These are phyloP conservation scores for Cryphonectria radicalis DNA, from an alignment of 2,329 filamentous ascomycete genomes.

Conservation along the genomic window DNA sequence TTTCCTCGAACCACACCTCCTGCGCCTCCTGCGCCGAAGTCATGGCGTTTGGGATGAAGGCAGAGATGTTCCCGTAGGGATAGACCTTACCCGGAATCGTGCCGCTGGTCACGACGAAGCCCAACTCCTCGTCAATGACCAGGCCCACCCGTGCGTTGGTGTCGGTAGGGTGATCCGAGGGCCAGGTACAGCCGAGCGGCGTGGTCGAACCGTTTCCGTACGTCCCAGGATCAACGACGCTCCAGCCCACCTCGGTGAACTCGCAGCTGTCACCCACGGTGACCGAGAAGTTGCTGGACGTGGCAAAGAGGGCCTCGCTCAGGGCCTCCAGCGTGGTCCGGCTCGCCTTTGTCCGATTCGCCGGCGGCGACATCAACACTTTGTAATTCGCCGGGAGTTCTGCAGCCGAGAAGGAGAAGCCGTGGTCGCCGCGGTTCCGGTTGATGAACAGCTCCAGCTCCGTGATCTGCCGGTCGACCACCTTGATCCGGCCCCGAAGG, in stretches of 20 bases:
- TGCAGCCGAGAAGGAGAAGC: constrained; percentile 32
- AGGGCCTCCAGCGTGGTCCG: constrained; percentile 23
- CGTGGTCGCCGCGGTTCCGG: constrained; percentile 33
- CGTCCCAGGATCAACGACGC: constrained; percentile 31
- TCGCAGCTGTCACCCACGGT: constrained; percentile 24
- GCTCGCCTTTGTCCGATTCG: constrained; percentile 31
- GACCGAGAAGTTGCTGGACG: constrained; percentile 19
- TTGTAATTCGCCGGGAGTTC: constrained; percentile 31
- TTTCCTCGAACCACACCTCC: constrained; percentile 28
- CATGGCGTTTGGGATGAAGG: constrained; percentile 28
- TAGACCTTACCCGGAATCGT: constrained; percentile 31
- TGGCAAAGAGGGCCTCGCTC: constrained; percentile 16
- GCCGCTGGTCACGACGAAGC: constrained; percentile 32
- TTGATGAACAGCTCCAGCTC: constrained; percentile 34
- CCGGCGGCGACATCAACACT: constrained; percentile 30
- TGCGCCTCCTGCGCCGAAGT: constrained; percentile 31
- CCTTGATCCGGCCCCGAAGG: constrained; percentile 32
- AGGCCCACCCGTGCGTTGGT: constrained; percentile 29
- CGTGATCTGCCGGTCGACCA: constrained; percentile 32
- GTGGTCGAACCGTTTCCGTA: constrained; percentile 31
- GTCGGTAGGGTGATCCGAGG: constrained; percentile 31
- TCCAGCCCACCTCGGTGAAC: constrained; percentile 34
- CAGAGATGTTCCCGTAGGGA: constrained; percentile 12
- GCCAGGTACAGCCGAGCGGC: constrained; percentile 31
- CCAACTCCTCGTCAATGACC: constrained; percentile 33